Percentiles rank a stretch among this genome's conserved stretches.
Evolutionary conservation across 1,139 yeast species (phyloP).

Genomic region (Spathaspora sp.): DNA sequence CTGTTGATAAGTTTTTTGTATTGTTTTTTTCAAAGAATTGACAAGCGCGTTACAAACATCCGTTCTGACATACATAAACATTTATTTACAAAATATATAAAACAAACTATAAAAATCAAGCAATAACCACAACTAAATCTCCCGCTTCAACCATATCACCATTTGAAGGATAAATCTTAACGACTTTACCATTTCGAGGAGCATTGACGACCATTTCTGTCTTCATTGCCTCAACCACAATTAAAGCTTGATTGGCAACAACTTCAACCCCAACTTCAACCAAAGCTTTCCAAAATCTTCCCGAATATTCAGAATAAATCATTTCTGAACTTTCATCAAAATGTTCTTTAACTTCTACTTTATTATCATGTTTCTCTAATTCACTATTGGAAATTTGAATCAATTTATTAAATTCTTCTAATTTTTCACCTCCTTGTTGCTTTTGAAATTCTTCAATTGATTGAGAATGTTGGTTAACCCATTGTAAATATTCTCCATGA

Average conservation of each 20-base stretch:
- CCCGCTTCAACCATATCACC: conserved; percentile 98
- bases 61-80: background rate
- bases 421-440: conserved; percentile 73
- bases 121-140: conserved; percentile 81
- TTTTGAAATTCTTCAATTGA: conserved; percentile 71
- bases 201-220: conserved; percentile 91
- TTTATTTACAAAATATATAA: background rate
- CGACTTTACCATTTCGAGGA: conserved; percentile 71
- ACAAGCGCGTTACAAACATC: too few relatives aligned
- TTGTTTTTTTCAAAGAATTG: too few relatives aligned
- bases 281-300: conserved; percentile 93
- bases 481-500: conserved; percentile 70
- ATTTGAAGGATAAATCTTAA: conserved; percentile 72
- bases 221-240: conserved; percentile 97
- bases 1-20: background rate
- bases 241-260: conserved; percentile 70
- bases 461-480: conserved; percentile 72
- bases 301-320: conserved; percentile 92
- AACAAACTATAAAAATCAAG: conserved; percentile 15
- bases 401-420: conserved; percentile 79
- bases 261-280: conserved; percentile 81
- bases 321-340: conserved; percentile 75
- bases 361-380: conserved; percentile 50
- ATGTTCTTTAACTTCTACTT: conserved; percentile 40
- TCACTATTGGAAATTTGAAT: conserved; percentile 85